phyloP scores from a whole-genome alignment of 2,329 filamentous ascomycete species.

The Claviceps fusiformis region DNA sequence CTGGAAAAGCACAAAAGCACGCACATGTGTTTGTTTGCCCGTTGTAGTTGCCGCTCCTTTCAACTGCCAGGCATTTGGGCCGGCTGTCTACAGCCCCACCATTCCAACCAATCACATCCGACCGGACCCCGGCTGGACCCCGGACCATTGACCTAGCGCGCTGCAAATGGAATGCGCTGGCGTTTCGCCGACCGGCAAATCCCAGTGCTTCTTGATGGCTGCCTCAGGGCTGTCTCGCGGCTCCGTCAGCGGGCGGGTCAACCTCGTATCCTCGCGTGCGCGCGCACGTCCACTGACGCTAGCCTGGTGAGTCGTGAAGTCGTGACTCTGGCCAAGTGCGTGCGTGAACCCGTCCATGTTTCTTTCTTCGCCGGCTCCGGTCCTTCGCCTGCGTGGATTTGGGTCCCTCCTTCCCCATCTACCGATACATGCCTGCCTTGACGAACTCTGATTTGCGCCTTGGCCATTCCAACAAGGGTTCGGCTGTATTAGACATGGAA shows the following conservation, averaged over 20 bases:
- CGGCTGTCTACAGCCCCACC: too few species aligned
- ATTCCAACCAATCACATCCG: too few species aligned
- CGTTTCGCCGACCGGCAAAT: conserved; percentile 1
- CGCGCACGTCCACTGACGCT: too few species aligned
- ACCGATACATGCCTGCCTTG: neutral
- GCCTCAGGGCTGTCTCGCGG: neutral
- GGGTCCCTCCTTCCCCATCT: neutral
- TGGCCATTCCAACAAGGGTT: neutral
- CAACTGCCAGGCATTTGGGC: too few species aligned
- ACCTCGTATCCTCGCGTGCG: neutral
- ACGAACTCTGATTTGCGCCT: neutral
- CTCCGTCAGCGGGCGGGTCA: neutral
- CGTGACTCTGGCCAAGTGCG: too few species aligned
- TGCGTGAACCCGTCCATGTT: too few species aligned
- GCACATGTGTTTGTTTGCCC: too few species aligned
- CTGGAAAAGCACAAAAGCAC: too few species aligned
- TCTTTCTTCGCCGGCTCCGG: neutral
- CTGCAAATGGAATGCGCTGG: conserved; percentile 6
- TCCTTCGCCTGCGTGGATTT: neutral
- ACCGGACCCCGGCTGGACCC: too few species aligned
- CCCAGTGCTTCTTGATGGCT: neutral
- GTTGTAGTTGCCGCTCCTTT: too few species aligned
- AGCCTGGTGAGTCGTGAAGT: too few species aligned
- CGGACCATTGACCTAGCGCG: neutral
- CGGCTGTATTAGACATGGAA: neutral